Conservation (phyloP, 306 rosid species). For the Lagenaria siceraria region DNA sequence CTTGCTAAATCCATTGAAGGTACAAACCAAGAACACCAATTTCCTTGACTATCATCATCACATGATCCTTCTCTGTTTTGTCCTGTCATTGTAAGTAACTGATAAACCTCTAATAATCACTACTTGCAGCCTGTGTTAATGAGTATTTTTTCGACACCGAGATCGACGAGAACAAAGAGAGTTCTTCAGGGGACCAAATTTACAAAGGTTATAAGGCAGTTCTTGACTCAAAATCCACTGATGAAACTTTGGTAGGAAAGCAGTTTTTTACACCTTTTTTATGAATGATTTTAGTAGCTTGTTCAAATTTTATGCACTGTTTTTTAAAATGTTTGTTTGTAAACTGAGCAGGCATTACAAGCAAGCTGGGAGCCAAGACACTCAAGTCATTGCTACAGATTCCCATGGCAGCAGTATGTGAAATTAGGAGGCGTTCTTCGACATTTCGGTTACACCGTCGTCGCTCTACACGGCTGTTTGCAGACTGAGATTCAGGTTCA, state of each 20-base stretch:
- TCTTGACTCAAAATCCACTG: slow-evolving; percentile 79
- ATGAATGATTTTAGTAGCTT: background rate
- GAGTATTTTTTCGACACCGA: slow-evolving; percentile 57
- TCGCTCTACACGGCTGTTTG: slow-evolving; percentile 86
- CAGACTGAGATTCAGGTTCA: slow-evolving; percentile 79
- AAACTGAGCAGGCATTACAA: slow-evolving; percentile 53
- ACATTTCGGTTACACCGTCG: slow-evolving; percentile 82
- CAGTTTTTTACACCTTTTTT: background rate
- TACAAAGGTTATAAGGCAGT: slow-evolving; percentile 78
- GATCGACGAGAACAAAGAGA: slow-evolving; percentile 21
- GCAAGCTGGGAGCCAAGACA: slow-evolving; percentile 99
- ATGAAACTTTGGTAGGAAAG: slow-evolving; percentile 58
- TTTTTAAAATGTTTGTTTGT: background rate
- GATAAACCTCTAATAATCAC: background rate
- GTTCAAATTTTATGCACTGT: background rate
- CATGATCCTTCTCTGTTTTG: background rate
- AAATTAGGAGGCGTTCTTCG: slow-evolving; percentile 87
- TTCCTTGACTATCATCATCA: background rate
- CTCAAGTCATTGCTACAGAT: slow-evolving; percentile 54
- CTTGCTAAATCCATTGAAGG: slow-evolving; percentile 87
- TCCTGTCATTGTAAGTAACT: background rate
- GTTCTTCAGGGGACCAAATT: slow-evolving; percentile 38
- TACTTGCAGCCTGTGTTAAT: slow-evolving; percentile 71
- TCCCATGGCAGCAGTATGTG: slow-evolving; percentile 90
- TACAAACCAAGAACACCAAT: background rate